phyloP scores from a whole-genome alignment of 768 basidiomycete genomes.

The Suillus fuscotomentosus region DNA sequence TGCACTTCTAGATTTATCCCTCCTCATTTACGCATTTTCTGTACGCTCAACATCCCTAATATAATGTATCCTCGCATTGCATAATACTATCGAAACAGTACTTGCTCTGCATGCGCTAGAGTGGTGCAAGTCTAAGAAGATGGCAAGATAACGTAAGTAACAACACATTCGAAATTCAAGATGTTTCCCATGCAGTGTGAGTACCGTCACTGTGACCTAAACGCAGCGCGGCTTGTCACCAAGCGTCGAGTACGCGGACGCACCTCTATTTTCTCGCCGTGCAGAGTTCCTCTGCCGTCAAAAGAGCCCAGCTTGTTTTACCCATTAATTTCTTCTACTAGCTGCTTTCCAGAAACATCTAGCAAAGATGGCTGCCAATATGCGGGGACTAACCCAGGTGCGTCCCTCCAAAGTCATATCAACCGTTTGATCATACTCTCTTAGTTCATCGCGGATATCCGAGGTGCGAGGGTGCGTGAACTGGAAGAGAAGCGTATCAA shows the following conservation, averaged over 20 bases:
- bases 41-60: constrained; percentile 20
- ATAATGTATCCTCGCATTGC: constrained; percentile 10
- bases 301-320: not conserved
- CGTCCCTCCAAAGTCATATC: constrained; percentile 18
- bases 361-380: constrained; percentile 74
- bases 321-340: not conserved
- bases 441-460: constrained; percentile 98
- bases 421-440: not conserved
- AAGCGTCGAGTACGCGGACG: not conserved
- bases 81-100: not conserved
- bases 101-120: not conserved
- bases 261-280: too few species aligned
- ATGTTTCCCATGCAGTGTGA: not conserved
- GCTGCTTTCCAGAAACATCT: not conserved
- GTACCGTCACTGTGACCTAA: not conserved
- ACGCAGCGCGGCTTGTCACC: not conserved
- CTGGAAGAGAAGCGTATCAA: constrained; percentile 98
- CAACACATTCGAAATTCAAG: not conserved
- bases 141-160: not conserved
- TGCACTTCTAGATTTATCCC: constrained; percentile 12
- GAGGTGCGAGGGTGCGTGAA: constrained; percentile 94
- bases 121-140: not conserved
- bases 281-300: not conserved
- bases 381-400: constrained; percentile 93
- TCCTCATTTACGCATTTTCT: constrained; percentile 10